A percentile compares a stretch with the other conserved stretches of the same genome.
Evolutionary conservation across 306 rosid species (phyloP).

Genomic region (Potentilla sterilis): DNA sequence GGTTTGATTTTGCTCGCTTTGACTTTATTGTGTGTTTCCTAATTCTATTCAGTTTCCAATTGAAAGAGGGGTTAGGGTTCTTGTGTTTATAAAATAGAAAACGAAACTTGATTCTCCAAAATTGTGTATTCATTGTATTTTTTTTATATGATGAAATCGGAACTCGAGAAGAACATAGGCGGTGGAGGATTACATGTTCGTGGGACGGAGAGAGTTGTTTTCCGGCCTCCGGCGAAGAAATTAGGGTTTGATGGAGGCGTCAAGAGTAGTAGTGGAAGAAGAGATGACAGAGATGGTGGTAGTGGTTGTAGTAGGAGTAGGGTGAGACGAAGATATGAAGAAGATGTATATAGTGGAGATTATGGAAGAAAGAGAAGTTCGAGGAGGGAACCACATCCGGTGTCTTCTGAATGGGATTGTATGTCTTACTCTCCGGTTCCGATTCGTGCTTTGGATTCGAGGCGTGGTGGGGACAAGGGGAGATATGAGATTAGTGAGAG

Average conservation of each 20-base stretch:
- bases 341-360: slow-evolving; percentile 38
- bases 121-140: neutral
- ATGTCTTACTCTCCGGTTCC: slow-evolving; percentile 76
- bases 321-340: slow-evolving; percentile 34
- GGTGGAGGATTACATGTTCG: slow-evolving; percentile 64
- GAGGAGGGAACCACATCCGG: slow-evolving; percentile 27
- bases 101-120: neutral
- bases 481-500: slow-evolving; percentile 74
- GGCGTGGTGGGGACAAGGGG: slow-evolving; percentile 34
- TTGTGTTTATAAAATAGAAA: neutral
- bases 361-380: slow-evolving; percentile 52
- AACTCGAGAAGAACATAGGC: slow-evolving; percentile 42
- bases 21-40: neutral
- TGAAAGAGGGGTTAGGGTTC: neutral
- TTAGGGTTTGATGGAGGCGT: slow-evolving; percentile 54
- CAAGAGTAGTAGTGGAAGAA: slow-evolving; percentile 34
- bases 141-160: slow-evolving; percentile 33
- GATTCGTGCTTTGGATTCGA: slow-evolving; percentile 63
- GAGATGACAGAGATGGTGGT: slow-evolving; percentile 42
- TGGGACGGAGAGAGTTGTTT: slow-evolving; percentile 64
- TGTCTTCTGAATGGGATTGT: slow-evolving; percentile 82
- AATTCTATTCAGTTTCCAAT: neutral
- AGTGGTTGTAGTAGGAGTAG: neutral
- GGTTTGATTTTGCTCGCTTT: neutral
- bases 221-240: slow-evolving; percentile 57